These are phyloP conservation scores for Aspergillus coremiiformis DNA, from an alignment of 495 filamentous ascomycete genomes.

Conservation along the genomic window DNA sequence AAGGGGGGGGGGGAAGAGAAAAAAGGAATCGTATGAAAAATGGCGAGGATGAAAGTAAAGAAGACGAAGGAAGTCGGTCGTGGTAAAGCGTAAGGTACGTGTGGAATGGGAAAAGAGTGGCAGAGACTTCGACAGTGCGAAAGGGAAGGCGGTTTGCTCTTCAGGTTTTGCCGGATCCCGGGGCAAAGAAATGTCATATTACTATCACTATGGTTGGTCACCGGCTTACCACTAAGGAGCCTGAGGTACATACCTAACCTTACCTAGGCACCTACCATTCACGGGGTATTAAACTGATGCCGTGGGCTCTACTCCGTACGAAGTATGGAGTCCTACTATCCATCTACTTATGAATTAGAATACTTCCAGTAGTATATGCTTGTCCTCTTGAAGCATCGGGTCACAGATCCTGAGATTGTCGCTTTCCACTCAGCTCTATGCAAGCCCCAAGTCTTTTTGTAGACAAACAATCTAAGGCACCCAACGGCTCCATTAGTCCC, in stretches of 20 bases:
- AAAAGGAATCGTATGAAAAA: constrained; percentile 13
- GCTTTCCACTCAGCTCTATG: no score
- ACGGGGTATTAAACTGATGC: no score
- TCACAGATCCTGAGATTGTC: no score
- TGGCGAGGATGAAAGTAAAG: constrained; percentile 2
- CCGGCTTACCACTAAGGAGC: background rate
- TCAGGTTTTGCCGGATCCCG: background rate
- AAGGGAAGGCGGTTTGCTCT: background rate
- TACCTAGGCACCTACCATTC: no score
- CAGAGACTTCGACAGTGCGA: constrained; percentile 5
- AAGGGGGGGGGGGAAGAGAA: background rate
- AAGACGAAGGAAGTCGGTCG: background rate
- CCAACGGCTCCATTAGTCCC: constrained; percentile 3
- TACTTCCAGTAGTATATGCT: no score
- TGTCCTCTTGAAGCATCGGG: no score
- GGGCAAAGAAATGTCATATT: background rate
- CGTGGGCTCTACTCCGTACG: no score
- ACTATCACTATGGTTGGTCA: background rate
- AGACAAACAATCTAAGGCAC: no score
- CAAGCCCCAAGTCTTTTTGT: no score
- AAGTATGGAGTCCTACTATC: no score
- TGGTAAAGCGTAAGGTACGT: background rate
- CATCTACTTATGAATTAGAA: no score
- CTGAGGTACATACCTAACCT: background rate
- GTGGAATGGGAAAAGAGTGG: constrained; percentile 11